Percentiles rank a stretch among this genome's conserved stretches.
phyloP scores from a whole-genome alignment of 2,329 filamentous ascomycete species.

The Trichothecium sympodiale region DNA sequence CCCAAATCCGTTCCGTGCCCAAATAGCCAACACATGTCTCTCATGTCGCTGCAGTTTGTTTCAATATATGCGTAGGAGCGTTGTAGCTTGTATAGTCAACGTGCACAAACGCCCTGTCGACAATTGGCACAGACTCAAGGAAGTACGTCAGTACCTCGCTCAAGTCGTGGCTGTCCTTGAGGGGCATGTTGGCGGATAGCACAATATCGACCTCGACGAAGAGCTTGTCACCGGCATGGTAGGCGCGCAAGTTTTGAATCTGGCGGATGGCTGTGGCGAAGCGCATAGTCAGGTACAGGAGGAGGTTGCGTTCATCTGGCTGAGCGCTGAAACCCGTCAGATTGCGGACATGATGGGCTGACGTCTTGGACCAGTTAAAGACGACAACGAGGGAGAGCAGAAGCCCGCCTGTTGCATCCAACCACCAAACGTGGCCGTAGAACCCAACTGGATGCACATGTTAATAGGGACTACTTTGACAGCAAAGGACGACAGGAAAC shows the following conservation, averaged over 20 bases:
- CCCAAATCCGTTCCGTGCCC: too few species aligned
- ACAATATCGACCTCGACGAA: slow-evolving; percentile 78
- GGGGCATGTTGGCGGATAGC: slow-evolving; percentile 60
- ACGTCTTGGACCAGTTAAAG: slow-evolving; percentile 65
- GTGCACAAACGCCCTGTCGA: slow-evolving; percentile 62
- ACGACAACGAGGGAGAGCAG: slow-evolving; percentile 72
- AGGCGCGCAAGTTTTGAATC: slow-evolving; percentile 76
- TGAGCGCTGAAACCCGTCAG: slow-evolving; percentile 68
- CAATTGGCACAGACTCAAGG: slow-evolving; percentile 70
- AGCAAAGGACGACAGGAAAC: slow-evolving; percentile 3
- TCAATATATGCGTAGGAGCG: slow-evolving; percentile 46
- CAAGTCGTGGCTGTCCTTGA: slow-evolving; percentile 74
- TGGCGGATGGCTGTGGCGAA: slow-evolving; percentile 81
- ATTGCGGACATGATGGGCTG: slow-evolving; percentile 67
- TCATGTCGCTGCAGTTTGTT: slow-evolving; percentile 12
- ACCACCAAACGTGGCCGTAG: slow-evolving; percentile 71
- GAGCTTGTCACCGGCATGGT: slow-evolving; percentile 76
- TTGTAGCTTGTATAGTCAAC: slow-evolving; percentile 54
- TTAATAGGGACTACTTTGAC: not conserved
- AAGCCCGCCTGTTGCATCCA: slow-evolving; percentile 70
- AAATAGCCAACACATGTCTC: too few species aligned
- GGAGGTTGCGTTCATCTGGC: slow-evolving; percentile 71
- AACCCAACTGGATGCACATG: slow-evolving; percentile 48
- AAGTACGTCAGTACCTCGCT: slow-evolving; percentile 72
- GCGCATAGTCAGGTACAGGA: slow-evolving; percentile 87